phyloP scores from a whole-genome alignment of 1,284 basidiomycete species.

The Ceraceosorus bombacis region DNA sequence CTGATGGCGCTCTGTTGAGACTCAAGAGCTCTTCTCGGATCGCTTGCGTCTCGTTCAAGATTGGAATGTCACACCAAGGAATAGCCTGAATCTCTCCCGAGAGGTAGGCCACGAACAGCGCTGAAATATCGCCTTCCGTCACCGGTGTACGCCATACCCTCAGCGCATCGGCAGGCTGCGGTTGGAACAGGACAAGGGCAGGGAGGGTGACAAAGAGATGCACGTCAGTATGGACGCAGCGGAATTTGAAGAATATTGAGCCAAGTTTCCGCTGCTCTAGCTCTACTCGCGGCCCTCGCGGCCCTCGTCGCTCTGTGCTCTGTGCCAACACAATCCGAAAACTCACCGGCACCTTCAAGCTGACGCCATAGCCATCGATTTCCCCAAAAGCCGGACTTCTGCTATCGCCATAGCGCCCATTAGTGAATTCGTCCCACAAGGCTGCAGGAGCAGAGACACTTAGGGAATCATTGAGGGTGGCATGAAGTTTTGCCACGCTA shows the following conservation, averaged over 20 bases:
- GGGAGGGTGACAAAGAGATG: neutral
- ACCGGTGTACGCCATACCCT: slow-evolving; percentile 75
- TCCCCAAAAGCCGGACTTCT: slow-evolving; percentile 45
- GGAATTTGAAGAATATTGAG: too few species aligned
- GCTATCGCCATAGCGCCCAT: slow-evolving; percentile 45
- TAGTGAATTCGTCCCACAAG: slow-evolving; percentile 46
- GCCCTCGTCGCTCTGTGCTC: too few species aligned
- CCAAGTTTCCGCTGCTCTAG: too few species aligned
- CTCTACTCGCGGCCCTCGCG: too few species aligned
- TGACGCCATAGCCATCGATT: slow-evolving; percentile 47
- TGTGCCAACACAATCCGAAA: too few species aligned
- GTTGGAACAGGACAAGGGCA: neutral
- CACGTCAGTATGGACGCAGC: slow-evolving; percentile 27
- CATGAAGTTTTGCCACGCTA: too few species aligned
- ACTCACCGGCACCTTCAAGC: slow-evolving; percentile 39
- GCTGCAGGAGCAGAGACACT: too few species aligned
- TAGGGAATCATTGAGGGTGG: too few species aligned
- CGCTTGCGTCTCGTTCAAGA: slow-evolving; percentile 73
- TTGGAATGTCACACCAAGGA: slow-evolving; percentile 79
- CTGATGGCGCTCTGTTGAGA: slow-evolving; percentile 54
- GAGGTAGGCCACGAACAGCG: slow-evolving; percentile 72
- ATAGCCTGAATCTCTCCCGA: slow-evolving; percentile 62
- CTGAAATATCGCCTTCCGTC: slow-evolving; percentile 63
- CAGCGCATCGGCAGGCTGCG: slow-evolving; percentile 57
- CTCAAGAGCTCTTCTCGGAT: slow-evolving; percentile 72